Evolutionary conservation across 2,329 filamentous ascomycete genomes (phyloP), one percentile per base, ranked within the genome.

Genomic region (Geosmithia putterillii): DNA sequence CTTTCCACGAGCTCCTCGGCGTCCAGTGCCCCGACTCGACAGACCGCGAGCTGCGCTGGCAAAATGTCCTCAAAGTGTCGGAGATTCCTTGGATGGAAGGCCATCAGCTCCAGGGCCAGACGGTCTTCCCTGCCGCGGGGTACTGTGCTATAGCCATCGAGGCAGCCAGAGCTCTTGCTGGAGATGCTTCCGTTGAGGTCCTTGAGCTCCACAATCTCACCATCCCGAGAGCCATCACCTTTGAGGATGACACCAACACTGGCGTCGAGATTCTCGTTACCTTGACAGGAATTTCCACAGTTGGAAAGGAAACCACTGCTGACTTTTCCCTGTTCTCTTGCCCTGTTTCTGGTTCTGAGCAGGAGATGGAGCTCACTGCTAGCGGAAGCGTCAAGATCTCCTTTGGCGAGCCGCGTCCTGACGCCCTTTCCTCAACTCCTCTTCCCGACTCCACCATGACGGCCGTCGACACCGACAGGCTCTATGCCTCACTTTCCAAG

Each of bases 81-180:
- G 68, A 73, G 46, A 53, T 70, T 1, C 69, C 77, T 4, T 80
- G 78, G 61, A 59, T 77, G 10, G 61, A 70, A 37, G 69, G 77
- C 49, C 76, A 79, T 57, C 59, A 60, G 44, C 67, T 79, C 50
- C 72, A 77, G 48, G 71, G 67, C 18, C 52, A 66, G 36, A 54
- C 60, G 14, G 53, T 74, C 7, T 69, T 70, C 42, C 70, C 71
- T 0, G 63, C 52, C 1, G 61, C 68, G 0, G 67, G 58, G 0
- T 72, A 68, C 48, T 43, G 70, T 1, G 54, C 57, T 15, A 65
- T 70, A 52, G 65, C 62, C 1, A 52, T 66, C 1, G 68, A 72
- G 45, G 69, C 68, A 3, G 5, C 42, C 37, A 38, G 21, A 17
- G 18, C 14, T 14, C 21, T 44, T 5, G 45, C 46, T 3, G 35